Base-by-base conservation (phyloP, 768 basidiomycete genomes). In the Tephrocybe rancida region DNA sequence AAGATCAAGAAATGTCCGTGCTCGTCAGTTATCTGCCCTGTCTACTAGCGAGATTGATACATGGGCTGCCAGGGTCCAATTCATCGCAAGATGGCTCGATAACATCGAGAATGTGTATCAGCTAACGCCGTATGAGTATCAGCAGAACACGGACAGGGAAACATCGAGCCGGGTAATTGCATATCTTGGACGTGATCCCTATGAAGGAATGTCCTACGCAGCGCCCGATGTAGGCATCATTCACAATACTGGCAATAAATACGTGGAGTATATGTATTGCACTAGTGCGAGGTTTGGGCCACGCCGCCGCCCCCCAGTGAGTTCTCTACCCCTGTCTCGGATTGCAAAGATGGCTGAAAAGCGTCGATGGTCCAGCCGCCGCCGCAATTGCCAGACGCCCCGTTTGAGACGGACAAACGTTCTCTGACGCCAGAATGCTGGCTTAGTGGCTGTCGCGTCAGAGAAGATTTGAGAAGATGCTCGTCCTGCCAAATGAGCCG, bases 331-430 rank as follows among this genome's bases (percentile, higher is more conserved):
- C n/a, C n/a, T n/a, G n/a, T 37, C 8, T 37, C 35, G 35, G 35
- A n/a, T n/a, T n/a, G n/a, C n/a, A n/a, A n/a, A n/a, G n/a, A n/a
- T 16, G 11, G 35, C 35, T 37, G 4, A 37, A 37, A 37, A 16
- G 4, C 35, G 16, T 37, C 35, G 7, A 37, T 35, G 11, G 34
- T 34, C 34, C n/a, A 21, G 45, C 26, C 18, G 32, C 21, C n/a
- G 61, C 78, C 77, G 57, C 79, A 77, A 51, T 78, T 80, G 2
- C 78, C 78, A 6, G 78, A 78, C 26, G 79, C 71, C 35, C 77
- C 72, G 24, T 46, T 18, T 14, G 34, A 48, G 37, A 22, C 32
- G 21, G 38, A 54, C 37, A n/a, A 39, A 22, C 11, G 44, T 42
- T 19, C 43, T 53, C 6, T 37, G 30, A 22, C 27, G 27, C 47